Evolutionary conservation across 441 rosid genomes (phyloP).

Genomic region (Omphalea diandra): DNA sequence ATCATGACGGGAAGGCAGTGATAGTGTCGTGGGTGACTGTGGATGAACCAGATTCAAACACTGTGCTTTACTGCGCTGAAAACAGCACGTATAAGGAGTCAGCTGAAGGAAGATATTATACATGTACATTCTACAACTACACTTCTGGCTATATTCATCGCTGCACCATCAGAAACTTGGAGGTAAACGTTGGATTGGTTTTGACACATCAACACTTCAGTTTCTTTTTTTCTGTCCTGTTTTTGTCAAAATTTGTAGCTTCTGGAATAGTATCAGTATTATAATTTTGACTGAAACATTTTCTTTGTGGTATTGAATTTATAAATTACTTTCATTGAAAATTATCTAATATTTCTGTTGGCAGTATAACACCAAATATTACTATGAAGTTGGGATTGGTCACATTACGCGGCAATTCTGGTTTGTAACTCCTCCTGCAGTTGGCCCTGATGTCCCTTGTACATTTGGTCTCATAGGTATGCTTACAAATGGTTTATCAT

Average conservation of each 20-base stretch:
- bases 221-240: slow-evolving; percentile 10
- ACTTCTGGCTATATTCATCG: slow-evolving; percentile 88
- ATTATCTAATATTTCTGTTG: slow-evolving; percentile 5
- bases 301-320: not conserved
- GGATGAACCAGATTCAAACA: slow-evolving; percentile 55
- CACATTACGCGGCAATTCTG: slow-evolving; percentile 53
- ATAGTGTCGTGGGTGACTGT: slow-evolving; percentile 90
- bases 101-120: slow-evolving; percentile 47
- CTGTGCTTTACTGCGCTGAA: slow-evolving; percentile 66
- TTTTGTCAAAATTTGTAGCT: not conserved
- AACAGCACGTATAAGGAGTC: slow-evolving; percentile 32
- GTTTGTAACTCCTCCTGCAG: slow-evolving; percentile 78
- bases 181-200: slow-evolving; percentile 41
- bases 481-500: no score
- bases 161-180: slow-evolving; percentile 56
- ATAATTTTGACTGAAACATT: not conserved
- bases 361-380: slow-evolving; percentile 69
- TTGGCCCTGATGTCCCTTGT: slow-evolving; percentile 82
- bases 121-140: slow-evolving; percentile 58
- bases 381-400: slow-evolving; percentile 61
- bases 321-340: slow-evolving; percentile 8
- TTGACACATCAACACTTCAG: slow-evolving; percentile 4
- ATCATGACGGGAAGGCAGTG: slow-evolving; percentile 65
- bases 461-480: slow-evolving; percentile 91
- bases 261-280: not conserved